phyloP scores from a whole-genome alignment of 495 filamentous ascomycete genomes.

The Penicillium paxilli region DNA sequence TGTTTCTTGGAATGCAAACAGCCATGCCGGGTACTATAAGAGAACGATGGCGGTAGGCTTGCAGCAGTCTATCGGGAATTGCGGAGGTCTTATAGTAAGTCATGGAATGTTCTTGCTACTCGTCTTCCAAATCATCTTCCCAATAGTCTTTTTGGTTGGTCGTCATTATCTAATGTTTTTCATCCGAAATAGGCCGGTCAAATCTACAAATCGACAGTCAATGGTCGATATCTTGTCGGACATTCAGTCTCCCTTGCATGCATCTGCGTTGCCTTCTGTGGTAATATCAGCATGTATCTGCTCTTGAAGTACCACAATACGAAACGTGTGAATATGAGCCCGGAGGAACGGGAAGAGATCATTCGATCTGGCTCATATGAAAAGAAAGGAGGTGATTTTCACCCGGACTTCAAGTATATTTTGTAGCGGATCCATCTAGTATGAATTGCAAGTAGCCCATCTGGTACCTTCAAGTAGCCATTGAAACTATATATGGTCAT shows the following conservation, averaged over 20 bases:
- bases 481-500: not conserved
- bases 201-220: conserved; percentile 12
- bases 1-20: conserved; percentile 17
- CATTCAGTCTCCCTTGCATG: conserved; percentile 16
- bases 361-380: conserved; percentile 14
- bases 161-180: not conserved
- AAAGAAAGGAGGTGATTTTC: conserved; percentile 15
- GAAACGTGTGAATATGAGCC: conserved; percentile 5
- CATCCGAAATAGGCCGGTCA: conserved; percentile 14
- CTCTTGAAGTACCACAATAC: conserved; percentile 11
- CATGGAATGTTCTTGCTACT: not conserved
- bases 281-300: conserved; percentile 10
- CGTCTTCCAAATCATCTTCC: too few species aligned
- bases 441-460: too few species aligned
- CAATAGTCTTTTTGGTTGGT: too few species aligned
- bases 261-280: conserved; percentile 12
- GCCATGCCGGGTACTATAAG: conserved; percentile 17
- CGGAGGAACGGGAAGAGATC: conserved; percentile 9
- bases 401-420: conserved; percentile 17
- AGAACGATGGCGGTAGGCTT: conserved; percentile 15
- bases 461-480: too few species aligned
- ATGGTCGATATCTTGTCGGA: conserved; percentile 13
- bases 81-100: conserved; percentile 16
- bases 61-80: conserved; percentile 17
- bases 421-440: not conserved